Percentiles rank a stretch among this genome's conserved stretches.
Evolutionary conservation across 192 early-diverging fungal species (phyloP).

Genomic region (Thamnidium elegans): DNA sequence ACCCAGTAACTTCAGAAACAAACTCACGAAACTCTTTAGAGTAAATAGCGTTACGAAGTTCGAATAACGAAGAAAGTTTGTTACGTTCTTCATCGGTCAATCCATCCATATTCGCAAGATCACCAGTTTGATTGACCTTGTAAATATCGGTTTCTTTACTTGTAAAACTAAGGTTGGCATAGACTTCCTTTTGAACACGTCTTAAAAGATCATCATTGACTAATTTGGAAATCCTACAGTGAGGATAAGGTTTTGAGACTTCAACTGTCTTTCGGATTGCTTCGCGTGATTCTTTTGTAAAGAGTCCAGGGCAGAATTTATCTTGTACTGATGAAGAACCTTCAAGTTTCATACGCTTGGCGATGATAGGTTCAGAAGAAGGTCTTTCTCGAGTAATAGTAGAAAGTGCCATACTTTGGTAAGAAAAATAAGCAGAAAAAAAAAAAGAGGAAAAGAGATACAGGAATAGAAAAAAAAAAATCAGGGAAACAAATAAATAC

Average conservation of each 20-base stretch:
- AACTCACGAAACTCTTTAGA: constrained; percentile 70
- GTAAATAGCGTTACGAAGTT: constrained; percentile 72
- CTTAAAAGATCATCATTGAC: constrained; percentile 58
- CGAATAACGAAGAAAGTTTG: constrained; percentile 53
- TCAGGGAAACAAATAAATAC: neutral
- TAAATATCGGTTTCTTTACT: constrained; percentile 87
- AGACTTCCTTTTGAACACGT: constrained; percentile 64
- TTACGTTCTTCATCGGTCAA: constrained; percentile 54
- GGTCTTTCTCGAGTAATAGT: neutral
- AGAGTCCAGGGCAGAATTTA: constrained; percentile 8
- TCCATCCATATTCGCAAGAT: constrained; percentile 80
- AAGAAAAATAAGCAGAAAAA: neutral
- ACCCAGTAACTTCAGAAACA: constrained; percentile 62
- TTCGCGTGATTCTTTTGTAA: neutral
- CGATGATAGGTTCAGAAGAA: neutral
- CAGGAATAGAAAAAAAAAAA: neutral
- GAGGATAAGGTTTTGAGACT: constrained; percentile 58
- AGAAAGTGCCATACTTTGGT: neutral
- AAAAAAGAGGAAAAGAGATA: neutral
- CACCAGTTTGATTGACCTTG: constrained; percentile 74
- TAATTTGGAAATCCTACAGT: constrained; percentile 60
- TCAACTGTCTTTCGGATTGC: constrained; percentile 15
- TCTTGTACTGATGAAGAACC: constrained; percentile 2
- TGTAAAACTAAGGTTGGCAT: constrained; percentile 62
- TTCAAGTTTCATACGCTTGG: constrained; percentile 20